Base-by-base conservation (phyloP, 306 rosid genomes). In the Senna siamea region DNA sequence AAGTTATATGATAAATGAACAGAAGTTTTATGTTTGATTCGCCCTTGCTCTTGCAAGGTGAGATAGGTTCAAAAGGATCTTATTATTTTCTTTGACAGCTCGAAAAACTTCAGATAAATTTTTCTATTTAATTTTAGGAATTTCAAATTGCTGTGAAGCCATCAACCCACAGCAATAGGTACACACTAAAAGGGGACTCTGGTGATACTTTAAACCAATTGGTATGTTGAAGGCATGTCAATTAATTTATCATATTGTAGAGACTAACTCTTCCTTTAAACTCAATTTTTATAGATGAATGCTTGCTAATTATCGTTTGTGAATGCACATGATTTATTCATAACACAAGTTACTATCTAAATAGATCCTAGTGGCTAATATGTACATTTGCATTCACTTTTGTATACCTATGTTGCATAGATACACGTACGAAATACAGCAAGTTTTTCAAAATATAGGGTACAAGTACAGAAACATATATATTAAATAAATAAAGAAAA, bases 281-380 rank as follows among this genome's bases (percentile, higher is more conserved):
- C 30, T 3, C 30, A 26, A 26, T 1, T 26, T 26, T 3, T 32
- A 53, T 34, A 0, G 50, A 60, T 55, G 40, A 75, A 66, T 9
- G 28, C 44, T 48, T 56, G 1, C 18, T 70, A 60, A 54, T 55
- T 40, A 35, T 65, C 9, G 19, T 15, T 38, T 38, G 10, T 11
- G 53, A 50, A 53, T 68, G 69, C 32, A 14, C 69, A 52, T 35
- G 63, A 5, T 40, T 69, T 43, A 59, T 56, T 57, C 23, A 20
- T 8, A 12, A 48, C 52, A 79, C 19, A 63, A 63, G n/a, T 79
- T 46, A 75, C 81, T 60, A 70, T 79, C 81, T 66, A 52, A 40
- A 66, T 43, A 64, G 19, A 56, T 73, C 76, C 72, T 78, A 17
- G 72, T 20, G 57, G 50, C 69, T 73, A 66, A 35, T 81, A 53